Evolutionary conservation across 2,329 filamentous ascomycete genomes (phyloP).

Genomic region (Diaporthe sp.): DNA sequence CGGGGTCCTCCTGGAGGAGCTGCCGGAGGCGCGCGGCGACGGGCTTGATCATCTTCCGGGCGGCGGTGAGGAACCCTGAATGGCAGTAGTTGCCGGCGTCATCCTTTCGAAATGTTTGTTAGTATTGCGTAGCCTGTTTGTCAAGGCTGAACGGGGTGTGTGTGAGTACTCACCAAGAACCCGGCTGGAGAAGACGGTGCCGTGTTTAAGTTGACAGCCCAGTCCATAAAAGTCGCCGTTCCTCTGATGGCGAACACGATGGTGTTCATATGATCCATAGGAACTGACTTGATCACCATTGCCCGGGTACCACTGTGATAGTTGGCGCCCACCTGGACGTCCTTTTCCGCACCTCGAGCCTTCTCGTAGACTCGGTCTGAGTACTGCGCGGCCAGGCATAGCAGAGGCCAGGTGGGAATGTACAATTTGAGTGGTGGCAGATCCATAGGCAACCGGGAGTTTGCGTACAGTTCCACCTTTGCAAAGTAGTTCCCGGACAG

Average conservation of each 20-base stretch:
- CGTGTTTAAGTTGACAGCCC: slow-evolving; percentile 84
- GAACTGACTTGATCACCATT: slow-evolving; percentile 86
- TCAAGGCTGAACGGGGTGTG: slow-evolving; percentile 16
- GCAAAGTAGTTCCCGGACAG: slow-evolving; percentile 73
- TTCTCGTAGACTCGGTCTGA: slow-evolving; percentile 80
- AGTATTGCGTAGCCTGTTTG: not conserved
- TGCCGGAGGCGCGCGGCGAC: slow-evolving; percentile 79
- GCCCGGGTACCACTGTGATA: slow-evolving; percentile 84
- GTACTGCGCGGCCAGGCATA: slow-evolving; percentile 84
- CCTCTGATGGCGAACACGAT: slow-evolving; percentile 89
- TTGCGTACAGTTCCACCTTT: slow-evolving; percentile 84
- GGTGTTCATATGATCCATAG: slow-evolving; percentile 81
- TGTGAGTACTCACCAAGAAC: slow-evolving; percentile 68
- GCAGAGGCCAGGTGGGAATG: slow-evolving; percentile 80
- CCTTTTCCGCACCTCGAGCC: slow-evolving; percentile 72
- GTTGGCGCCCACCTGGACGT: slow-evolving; percentile 79
- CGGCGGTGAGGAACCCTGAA: slow-evolving; percentile 82
- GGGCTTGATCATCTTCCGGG: slow-evolving; percentile 79
- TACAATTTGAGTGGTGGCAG: slow-evolving; percentile 80
- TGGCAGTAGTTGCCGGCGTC: slow-evolving; percentile 84
- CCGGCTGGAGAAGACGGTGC: slow-evolving; percentile 74
- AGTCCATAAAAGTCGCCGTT: slow-evolving; percentile 85
- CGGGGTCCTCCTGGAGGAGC: slow-evolving; percentile 79
- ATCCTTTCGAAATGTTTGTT: slow-evolving; percentile 61
- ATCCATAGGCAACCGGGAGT: slow-evolving; percentile 78